These are phyloP conservation scores for Catunica adiposa DNA, from an alignment of 2,329 filamentous ascomycete genomes.

Conservation along the genomic window DNA sequence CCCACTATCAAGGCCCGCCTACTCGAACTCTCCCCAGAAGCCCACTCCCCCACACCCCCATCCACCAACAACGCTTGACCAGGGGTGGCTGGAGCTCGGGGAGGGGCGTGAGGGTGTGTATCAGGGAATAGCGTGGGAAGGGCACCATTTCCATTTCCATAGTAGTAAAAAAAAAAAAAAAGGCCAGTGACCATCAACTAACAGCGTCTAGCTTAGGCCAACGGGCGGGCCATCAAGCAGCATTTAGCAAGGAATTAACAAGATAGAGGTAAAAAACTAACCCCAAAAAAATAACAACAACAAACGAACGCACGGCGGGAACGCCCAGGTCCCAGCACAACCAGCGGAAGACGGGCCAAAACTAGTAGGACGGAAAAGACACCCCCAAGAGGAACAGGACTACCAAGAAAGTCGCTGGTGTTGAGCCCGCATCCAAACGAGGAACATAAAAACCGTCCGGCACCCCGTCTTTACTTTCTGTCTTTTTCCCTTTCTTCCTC, in stretches of 20 bases:
- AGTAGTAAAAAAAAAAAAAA: too few species aligned
- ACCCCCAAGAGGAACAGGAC: neutral
- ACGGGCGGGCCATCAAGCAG: too few species aligned
- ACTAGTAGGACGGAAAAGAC: neutral
- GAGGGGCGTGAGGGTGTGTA: neutral
- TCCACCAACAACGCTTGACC: neutral
- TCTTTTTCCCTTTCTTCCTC: conserved; percentile 24
- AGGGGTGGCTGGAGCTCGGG: neutral
- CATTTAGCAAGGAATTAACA: too few species aligned
- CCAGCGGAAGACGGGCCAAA: neutral
- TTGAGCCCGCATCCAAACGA: neutral
- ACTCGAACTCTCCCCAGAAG: neutral
- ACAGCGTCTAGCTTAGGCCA: too few species aligned
- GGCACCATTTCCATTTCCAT: too few species aligned
- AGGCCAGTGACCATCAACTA: too few species aligned
- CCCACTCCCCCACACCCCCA: neutral
- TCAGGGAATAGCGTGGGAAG: neutral
- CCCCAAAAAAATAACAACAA: too few species aligned
- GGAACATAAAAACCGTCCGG: conserved; percentile 1
- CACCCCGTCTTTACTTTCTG: conserved; percentile 11
- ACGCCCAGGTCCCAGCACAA: neutral
- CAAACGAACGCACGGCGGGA: too few species aligned
- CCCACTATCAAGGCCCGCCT: neutral
- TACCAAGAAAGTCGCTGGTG: neutral
- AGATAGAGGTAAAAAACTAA: too few species aligned